Evolutionary conservation across 179 eudicot species (phyloP), one percentile per base, ranked within the genome.

Genomic region (Spergularia azorica): DNA sequence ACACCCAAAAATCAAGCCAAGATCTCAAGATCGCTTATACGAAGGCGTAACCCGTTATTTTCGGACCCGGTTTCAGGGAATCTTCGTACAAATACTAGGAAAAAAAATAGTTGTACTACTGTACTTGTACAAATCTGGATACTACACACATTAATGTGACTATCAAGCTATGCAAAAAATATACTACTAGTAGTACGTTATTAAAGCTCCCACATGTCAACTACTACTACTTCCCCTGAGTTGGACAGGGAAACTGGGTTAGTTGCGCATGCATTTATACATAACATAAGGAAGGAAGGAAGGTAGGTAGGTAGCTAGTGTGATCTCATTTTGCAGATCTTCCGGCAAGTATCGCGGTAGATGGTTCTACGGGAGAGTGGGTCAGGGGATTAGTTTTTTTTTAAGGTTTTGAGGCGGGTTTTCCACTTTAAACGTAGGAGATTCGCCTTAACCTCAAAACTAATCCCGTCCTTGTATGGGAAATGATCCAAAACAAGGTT

Each of bases 201-300:
- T 82, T 70, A 70, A 75, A 76, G 54, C 66, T 46, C 60, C 78
- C 85, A 78, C 82, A 74, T 78, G 84, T 62, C 58, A 72, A 26
- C 32, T 26, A 71, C 76, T 60, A 70, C 77, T 73, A 43, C 17
- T 51, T 12, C 48, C 48, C 48, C 48, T 17, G 9, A 14, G 13
- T 69, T 17, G n/a, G 71, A 67, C 71, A 4, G 12, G 71, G 15
- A 48, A 8, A 59, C 76, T n/a, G 2, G 9, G 7, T 41, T 72
- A 71, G 26, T 50, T 69, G 58, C 16, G 32, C 32, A 26, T 26
- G 32, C 32, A 26, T 26, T 26, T 26, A 26, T 26, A 26, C 32
- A 26, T 26, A 26, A 26, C 32, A 26, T 26, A 26, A 26, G 32
- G 32, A 26, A 26, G 21, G 21, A 21, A 21, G 32, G 32, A 26